phyloP scores from a whole-genome alignment of 306 rosid genomes.

The Trifolium subterraneum region DNA sequence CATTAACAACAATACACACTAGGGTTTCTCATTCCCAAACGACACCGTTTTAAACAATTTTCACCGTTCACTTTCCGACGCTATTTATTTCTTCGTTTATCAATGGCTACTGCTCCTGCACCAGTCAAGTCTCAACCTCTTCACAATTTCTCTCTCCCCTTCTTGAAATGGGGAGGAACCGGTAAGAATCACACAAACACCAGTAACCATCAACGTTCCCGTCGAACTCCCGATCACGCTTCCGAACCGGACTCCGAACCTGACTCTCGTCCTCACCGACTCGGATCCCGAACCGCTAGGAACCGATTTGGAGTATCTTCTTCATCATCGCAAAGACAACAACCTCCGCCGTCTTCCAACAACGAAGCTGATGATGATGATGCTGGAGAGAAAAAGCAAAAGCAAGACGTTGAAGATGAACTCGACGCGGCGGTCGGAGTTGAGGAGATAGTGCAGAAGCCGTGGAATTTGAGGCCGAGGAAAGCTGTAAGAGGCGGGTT shows the following conservation, averaged over 20 bases:
- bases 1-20: background rate
- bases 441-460: constrained; percentile 51
- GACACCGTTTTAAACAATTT: constrained; percentile 14
- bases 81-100: background rate
- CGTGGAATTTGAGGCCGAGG: constrained; percentile 82
- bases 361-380: constrained; percentile 54
- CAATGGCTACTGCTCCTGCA: constrained; percentile 79
- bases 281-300: constrained; percentile 70
- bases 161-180: constrained; percentile 82
- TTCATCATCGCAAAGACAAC: constrained; percentile 41
- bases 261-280: constrained; percentile 47
- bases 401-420: constrained; percentile 47
- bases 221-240: constrained; percentile 59
- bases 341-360: constrained; percentile 4
- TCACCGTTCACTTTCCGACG: background rate
- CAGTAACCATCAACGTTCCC: constrained; percentile 63
- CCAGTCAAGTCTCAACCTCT: constrained; percentile 84
- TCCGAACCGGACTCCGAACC: constrained; percentile 53
- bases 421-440: background rate
- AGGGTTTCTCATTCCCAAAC: constrained; percentile 11
- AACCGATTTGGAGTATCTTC: constrained; percentile 60
- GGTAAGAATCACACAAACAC: constrained; percentile 58
- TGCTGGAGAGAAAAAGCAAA: constrained; percentile 42
- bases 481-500: constrained; percentile 42
- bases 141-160: constrained; percentile 84